A percentile compares a stretch with the other conserved stretches of the same genome.
These are phyloP conservation scores for Mycotypha africana DNA, from an alignment of 371 early-diverging fungal species.

Conservation along the genomic window DNA sequence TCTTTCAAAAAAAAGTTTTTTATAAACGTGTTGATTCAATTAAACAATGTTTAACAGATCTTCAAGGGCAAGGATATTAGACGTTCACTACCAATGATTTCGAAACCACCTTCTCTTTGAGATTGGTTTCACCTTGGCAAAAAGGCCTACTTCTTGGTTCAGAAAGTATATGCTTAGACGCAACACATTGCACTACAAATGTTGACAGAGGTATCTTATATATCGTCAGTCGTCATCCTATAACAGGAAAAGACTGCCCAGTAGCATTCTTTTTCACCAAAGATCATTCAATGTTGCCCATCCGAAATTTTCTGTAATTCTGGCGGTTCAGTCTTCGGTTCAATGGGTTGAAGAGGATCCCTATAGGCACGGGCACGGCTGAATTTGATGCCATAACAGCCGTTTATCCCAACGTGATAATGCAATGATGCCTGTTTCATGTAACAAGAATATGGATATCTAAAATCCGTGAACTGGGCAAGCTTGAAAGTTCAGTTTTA, in stretches of 20 bases:
- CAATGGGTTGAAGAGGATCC: background rate
- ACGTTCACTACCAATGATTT: background rate
- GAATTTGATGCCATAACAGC: background rate
- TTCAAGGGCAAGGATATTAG: background rate
- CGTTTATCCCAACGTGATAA: background rate
- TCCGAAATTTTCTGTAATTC: background rate
- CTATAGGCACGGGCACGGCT: background rate
- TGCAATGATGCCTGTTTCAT: background rate
- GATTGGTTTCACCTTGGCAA: background rate
- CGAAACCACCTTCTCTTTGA: background rate
- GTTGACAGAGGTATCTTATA: background rate
- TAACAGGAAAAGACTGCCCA: background rate
- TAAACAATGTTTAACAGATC: background rate
- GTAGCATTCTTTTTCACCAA: constrained; percentile 1
- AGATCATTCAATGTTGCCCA: background rate
- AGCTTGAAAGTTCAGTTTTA: background rate
- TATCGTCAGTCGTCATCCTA: background rate
- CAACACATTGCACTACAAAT: background rate
- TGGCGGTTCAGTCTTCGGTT: background rate
- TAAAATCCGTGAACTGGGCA: background rate
- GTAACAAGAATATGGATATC: background rate
- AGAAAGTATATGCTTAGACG: background rate
- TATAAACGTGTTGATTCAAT: too few species aligned
- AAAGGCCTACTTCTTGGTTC: background rate
- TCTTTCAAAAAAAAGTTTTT: too few species aligned